phyloP scores from a whole-genome alignment of 768 basidiomycete genomes.

The Tricholoma flavovirens region DNA sequence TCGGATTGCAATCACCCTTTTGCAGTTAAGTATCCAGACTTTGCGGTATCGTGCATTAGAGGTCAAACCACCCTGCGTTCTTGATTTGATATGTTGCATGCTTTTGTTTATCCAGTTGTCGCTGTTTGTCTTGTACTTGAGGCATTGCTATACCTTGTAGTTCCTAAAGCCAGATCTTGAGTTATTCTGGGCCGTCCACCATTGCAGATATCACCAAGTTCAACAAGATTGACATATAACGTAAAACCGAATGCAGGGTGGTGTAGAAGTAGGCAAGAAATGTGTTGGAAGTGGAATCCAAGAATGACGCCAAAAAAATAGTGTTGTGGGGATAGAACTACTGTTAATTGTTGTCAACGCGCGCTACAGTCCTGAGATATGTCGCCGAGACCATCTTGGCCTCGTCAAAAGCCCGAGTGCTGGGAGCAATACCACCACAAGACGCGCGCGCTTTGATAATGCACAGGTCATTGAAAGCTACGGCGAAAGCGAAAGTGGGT shows the following conservation, averaged over 20 bases:
- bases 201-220: not conserved
- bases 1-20: not conserved
- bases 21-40: not conserved
- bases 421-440: conserved; percentile 29
- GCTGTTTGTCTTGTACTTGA: not conserved
- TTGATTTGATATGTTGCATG: not conserved
- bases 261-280: not conserved
- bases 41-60: not conserved
- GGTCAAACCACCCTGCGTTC: not conserved
- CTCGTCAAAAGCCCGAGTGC: conserved; percentile 33
- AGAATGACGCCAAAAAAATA: not conserved
- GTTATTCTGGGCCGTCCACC: not conserved
- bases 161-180: not conserved
- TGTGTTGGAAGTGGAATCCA: not conserved
- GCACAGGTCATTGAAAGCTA: conserved; percentile 51
- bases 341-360: not conserved
- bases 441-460: conserved; percentile 46
- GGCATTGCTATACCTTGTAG: not conserved
- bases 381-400: conserved; percentile 27
- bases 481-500: conserved; percentile 40
- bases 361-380: conserved; percentile 22
- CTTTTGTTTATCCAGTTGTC: not conserved
- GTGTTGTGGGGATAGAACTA: not conserved
- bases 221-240: not conserved
- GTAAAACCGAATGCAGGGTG: not conserved